Conservation (phyloP, 2,329 filamentous ascomycete species). For the Botryotinia calthae region DNA sequence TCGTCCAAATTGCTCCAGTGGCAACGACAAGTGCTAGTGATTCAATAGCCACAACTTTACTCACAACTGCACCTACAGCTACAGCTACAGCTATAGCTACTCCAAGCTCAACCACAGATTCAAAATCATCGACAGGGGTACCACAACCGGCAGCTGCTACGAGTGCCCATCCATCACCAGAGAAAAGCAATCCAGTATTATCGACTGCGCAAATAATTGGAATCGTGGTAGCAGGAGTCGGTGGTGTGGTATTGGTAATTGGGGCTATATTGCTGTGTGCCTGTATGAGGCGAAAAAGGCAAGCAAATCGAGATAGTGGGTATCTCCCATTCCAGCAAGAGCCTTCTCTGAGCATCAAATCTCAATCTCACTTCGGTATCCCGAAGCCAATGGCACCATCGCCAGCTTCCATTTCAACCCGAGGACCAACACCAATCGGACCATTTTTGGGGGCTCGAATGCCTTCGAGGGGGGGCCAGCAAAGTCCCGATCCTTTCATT, state of each 20-base stretch:
- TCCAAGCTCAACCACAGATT: conserved; percentile 23
- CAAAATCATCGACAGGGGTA: conserved; percentile 16
- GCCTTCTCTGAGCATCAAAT: conserved; percentile 29
- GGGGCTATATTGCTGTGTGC: conserved; percentile 44
- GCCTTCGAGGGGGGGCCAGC: conserved; percentile 24
- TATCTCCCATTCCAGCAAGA: conserved; percentile 37
- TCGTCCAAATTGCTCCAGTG: conserved; percentile 36
- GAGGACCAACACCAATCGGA: conserved; percentile 31
- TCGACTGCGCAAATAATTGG: conserved; percentile 51
- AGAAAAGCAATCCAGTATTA: conserved; percentile 23
- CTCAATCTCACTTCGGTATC: conserved; percentile 20
- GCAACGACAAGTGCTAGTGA: conserved; percentile 24
- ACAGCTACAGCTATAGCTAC: conserved; percentile 19
- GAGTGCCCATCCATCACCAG: conserved; percentile 13
- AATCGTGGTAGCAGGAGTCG: conserved; percentile 55
- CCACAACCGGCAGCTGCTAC: conserved; percentile 24
- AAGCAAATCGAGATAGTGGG: conserved; percentile 36
- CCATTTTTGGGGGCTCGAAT: conserved; percentile 26
- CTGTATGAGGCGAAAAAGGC: conserved; percentile 38
- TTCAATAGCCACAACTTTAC: conserved; percentile 26
- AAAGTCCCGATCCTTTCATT: conserved; percentile 36
- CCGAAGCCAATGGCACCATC: conserved; percentile 14
- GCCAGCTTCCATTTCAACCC: conserved; percentile 18
- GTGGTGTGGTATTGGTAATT: conserved; percentile 49
- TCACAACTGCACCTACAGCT: conserved; percentile 19